A percentile compares a stretch with the other conserved stretches of the same genome.
These are phyloP conservation scores for Strobilomyces confusus DNA, from an alignment of 768 basidiomycete species.

Conservation along the genomic window DNA sequence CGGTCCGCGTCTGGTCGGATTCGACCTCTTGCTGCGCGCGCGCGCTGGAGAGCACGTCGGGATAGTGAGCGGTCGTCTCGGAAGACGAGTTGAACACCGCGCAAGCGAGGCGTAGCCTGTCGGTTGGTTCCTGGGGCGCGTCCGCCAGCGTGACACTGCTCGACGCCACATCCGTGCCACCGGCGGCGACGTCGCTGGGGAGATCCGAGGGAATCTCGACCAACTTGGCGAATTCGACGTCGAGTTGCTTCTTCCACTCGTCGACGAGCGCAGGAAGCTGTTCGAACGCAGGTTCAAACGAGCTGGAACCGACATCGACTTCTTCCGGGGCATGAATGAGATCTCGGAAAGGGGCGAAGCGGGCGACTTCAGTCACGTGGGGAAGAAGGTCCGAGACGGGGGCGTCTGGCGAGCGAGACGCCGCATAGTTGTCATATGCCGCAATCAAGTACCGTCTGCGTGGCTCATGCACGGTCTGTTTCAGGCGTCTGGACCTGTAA, in stretches of 20 bases:
- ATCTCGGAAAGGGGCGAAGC: background rate
- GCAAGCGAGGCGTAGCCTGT: slow-evolving; percentile 1
- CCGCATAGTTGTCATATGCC: background rate
- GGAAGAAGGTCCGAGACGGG: background rate
- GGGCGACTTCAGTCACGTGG: background rate
- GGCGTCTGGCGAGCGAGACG: background rate
- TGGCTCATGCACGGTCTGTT: background rate
- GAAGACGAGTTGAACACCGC: background rate
- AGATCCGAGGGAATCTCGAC: background rate
- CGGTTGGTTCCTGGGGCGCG: background rate
- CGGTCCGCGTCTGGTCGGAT: background rate
- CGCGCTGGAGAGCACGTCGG: background rate
- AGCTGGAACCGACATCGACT: background rate
- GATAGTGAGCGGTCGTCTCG: background rate
- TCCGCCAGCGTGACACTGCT: background rate
- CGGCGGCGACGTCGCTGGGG: background rate
- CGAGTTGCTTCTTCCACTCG: slow-evolving; percentile 3
- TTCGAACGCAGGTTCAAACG: slow-evolving; percentile 7
- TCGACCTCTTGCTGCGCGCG: background rate
- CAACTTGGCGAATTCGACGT: background rate
- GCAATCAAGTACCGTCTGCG: background rate
- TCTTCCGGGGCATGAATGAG: slow-evolving; percentile 3
- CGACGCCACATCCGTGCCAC: background rate
- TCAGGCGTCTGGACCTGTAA: background rate
- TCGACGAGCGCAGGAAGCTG: background rate